Evolutionary conservation across 371 early-diverging fungal genomes (phyloP).

Genomic region (Basidiobolus meristosporus): DNA sequence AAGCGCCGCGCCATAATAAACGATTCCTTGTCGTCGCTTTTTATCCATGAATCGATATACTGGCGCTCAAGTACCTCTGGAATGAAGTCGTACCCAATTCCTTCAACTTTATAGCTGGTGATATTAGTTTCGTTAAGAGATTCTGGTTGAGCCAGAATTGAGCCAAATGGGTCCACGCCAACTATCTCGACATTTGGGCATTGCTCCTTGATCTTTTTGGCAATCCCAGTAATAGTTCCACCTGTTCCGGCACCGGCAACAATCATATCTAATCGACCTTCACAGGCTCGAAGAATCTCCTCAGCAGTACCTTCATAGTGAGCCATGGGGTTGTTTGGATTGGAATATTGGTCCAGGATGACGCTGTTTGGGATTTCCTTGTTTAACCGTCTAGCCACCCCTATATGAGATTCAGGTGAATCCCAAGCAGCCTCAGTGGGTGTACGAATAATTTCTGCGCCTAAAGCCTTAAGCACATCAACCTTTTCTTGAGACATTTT

Average conservation of each 20-base stretch:
- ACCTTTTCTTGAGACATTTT: slow-evolving; percentile 97
- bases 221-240: slow-evolving; percentile 91
- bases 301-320: slow-evolving; percentile 89
- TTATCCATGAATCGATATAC: slow-evolving; percentile 84
- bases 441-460: slow-evolving; percentile 93
- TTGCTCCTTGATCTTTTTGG: slow-evolving; percentile 80
- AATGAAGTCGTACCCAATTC: slow-evolving; percentile 95
- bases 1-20: slow-evolving; percentile 87
- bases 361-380: slow-evolving; percentile 85
- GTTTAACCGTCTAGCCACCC: slow-evolving; percentile 81
- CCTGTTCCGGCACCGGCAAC: slow-evolving; percentile 94
- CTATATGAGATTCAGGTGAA: slow-evolving; percentile 91
- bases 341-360: slow-evolving; percentile 88
- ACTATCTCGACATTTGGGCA: slow-evolving; percentile 70
- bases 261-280: slow-evolving; percentile 83
- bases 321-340: slow-evolving; percentile 89
- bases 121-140: slow-evolving; percentile 33
- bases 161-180: slow-evolving; percentile 88
- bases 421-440: slow-evolving; percentile 97
- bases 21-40: slow-evolving; percentile 80
- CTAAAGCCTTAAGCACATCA: slow-evolving; percentile 92
- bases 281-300: slow-evolving; percentile 67
- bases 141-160: slow-evolving; percentile 81
- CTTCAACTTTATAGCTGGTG: slow-evolving; percentile 62
- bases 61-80: slow-evolving; percentile 76